These are phyloP conservation scores for Rhodotorula sp. DNA, from an alignment of 1,284 basidiomycete genomes.

Conservation along the genomic window DNA sequence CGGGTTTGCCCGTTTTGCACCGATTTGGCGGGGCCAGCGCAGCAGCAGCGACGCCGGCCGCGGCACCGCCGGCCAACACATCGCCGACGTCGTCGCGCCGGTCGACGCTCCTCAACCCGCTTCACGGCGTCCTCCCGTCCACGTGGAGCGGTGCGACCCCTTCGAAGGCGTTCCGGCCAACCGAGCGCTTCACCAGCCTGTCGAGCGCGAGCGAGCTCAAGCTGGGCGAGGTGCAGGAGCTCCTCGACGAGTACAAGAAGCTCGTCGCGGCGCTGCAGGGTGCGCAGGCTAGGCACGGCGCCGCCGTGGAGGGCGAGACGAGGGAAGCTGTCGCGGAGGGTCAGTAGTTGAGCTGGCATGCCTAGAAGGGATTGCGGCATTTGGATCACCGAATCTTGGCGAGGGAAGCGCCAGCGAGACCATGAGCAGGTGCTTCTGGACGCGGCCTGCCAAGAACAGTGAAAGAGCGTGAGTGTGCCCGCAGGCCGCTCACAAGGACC, in stretches of 20 bases:
- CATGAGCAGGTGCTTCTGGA: too few species aligned
- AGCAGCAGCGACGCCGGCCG: neutral
- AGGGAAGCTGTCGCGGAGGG: too few species aligned
- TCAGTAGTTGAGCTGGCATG: too few species aligned
- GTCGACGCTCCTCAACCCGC: conserved; percentile 15
- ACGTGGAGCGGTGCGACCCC: neutral
- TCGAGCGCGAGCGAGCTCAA: conserved; percentile 38
- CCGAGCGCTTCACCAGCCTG: conserved; percentile 40
- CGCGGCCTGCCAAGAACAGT: too few species aligned
- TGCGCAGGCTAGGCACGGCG: too few species aligned
- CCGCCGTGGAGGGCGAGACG: too few species aligned
- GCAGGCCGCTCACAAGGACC: conserved; percentile 16
- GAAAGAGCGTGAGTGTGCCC: neutral
- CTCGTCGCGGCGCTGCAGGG: conserved; percentile 4
- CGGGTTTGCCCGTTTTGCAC: conserved; percentile 13
- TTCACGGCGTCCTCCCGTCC: neutral
- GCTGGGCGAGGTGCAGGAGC: conserved; percentile 36
- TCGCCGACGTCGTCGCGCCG: conserved; percentile 10
- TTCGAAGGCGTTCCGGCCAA: conserved; percentile 3
- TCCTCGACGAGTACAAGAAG: conserved; percentile 35
- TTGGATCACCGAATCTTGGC: too few species aligned
- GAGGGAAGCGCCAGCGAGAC: too few species aligned
- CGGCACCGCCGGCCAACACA: neutral
- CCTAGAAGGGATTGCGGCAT: too few species aligned
- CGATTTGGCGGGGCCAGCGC: conserved; percentile 17